Base-by-base conservation (phyloP, 257 asterid genomes). In the Fraxinus excelsior region DNA sequence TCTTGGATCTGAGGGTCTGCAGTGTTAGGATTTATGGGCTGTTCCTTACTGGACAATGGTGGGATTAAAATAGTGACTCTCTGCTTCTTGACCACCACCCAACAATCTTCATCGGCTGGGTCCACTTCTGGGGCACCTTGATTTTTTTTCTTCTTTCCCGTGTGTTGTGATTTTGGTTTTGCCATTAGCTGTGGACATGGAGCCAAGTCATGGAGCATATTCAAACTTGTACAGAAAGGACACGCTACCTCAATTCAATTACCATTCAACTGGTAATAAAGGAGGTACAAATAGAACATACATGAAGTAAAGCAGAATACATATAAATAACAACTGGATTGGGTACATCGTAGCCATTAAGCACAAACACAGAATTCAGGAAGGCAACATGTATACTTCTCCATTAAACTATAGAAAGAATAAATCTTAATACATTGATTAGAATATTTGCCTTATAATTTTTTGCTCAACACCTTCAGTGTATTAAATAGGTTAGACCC, bases 11-110 rank as follows among this genome's bases (percentile, higher is more conserved):
- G 85, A 38, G 40, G 26, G 60, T 80, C 88, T 65, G 75, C 90
- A 46, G 77, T 74, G 71, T 76, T 64, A 56, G 86, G 87, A 67
- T 29, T 69, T 26, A 72, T 66, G 5, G 73, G 58, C 69, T 71
- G 88, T 80, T 71, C 71, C 37, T 85, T 78, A 73, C 29, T 84
- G 74, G 94, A 89, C 84, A 93, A 64, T 28, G 96, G 89, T 11
- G 99, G 99, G 85, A 95, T 89, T 56, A 91, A 56, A 35, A 95
- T 95, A 49, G 91, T 95, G 77, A 93, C 73, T 85, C 67, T 91
- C 88, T 93, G 98, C 85, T 90, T 95, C 93, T 88, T 90, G 80
- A 93, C 91, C 76, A 95, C 67, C 73, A 86, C 60, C 98, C 99
- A 95, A 78, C 85, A 89, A 74, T 76, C 89, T 70, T 85, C 92